Evolutionary conservation across 768 basidiomycete genomes (phyloP).

Genomic region (Naganishia vishniacii): DNA sequence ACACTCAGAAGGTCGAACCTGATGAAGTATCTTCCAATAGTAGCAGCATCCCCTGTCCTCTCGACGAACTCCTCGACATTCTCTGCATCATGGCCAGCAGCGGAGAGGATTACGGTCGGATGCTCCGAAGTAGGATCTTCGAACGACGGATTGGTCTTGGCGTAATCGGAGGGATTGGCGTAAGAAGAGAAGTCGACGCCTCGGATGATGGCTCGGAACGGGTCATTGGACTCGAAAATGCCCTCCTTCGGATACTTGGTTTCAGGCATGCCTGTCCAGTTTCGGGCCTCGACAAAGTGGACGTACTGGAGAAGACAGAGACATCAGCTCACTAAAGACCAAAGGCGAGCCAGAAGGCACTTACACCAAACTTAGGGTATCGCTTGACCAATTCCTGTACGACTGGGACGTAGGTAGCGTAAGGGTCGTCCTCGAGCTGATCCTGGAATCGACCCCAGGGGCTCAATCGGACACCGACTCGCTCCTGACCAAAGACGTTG

Average conservation of each 20-base stretch:
- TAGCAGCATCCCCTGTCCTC: conserved; percentile 32
- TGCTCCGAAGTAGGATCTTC: conserved; percentile 27
- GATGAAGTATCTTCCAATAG: conserved; percentile 33
- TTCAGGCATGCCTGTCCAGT: conserved; percentile 26
- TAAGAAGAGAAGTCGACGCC: conserved; percentile 25
- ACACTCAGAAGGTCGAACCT: no score
- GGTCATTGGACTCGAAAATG: conserved; percentile 26
- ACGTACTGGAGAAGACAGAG: conserved; percentile 11
- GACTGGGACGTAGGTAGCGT: conserved; percentile 22
- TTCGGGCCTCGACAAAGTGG: conserved; percentile 27
- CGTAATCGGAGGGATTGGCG: conserved; percentile 24
- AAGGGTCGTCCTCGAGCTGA: conserved; percentile 32
- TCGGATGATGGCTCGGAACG: conserved; percentile 34
- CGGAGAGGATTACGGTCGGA: conserved; percentile 25
- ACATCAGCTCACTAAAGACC: background rate
- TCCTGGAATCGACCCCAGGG: conserved; percentile 58
- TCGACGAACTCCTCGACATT: conserved; percentile 26
- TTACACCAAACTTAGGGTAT: conserved; percentile 28
- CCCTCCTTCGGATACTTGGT: conserved; percentile 20
- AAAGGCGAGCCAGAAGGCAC: background rate
- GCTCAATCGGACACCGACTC: conserved; percentile 57
- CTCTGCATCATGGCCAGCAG: conserved; percentile 27
- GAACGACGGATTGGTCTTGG: conserved; percentile 27
- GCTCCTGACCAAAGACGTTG: conserved; percentile 56
- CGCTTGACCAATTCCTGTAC: conserved; percentile 14